Percentiles rank a stretch among this genome's conserved stretches.
Conservation (phyloP, 352 stramenopile genomes). For the Aphanomyces astaci region DNA sequence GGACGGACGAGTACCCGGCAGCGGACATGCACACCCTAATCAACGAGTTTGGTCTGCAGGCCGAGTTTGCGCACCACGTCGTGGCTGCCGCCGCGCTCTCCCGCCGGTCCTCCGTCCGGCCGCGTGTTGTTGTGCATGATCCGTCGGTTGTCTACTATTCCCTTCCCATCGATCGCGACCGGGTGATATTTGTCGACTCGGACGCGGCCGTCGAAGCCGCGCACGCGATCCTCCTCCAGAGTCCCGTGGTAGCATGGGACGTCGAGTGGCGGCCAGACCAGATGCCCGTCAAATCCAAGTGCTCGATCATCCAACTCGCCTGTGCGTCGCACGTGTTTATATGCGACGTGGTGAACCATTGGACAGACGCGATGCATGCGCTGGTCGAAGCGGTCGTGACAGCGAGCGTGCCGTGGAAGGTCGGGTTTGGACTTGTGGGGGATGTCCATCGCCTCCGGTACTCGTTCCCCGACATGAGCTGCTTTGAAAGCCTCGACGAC, state of each 20-base stretch:
- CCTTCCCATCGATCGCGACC: slow-evolving; percentile 35
- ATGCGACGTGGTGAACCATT: slow-evolving; percentile 48
- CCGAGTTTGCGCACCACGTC: slow-evolving; percentile 59
- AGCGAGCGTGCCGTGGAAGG: slow-evolving; percentile 41
- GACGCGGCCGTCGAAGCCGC: slow-evolving; percentile 43
- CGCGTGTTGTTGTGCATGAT: too few species aligned
- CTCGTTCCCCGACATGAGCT: slow-evolving; percentile 57
- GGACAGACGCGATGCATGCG: slow-evolving; percentile 54
- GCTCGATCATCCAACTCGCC: slow-evolving; percentile 57
- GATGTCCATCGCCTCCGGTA: slow-evolving; percentile 60
- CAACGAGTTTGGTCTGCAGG: slow-evolving; percentile 50
- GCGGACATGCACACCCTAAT: slow-evolving; percentile 23
- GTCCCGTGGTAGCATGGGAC: slow-evolving; percentile 49
- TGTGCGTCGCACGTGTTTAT: slow-evolving; percentile 60
- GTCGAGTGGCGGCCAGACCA: slow-evolving; percentile 59
- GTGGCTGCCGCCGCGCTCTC: slow-evolving; percentile 25
- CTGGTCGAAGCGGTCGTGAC: slow-evolving; percentile 56
- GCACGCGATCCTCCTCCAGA: slow-evolving; percentile 40
- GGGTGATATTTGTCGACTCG: slow-evolving; percentile 51
- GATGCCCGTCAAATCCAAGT: slow-evolving; percentile 41
- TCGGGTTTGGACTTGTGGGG: slow-evolving; percentile 55
- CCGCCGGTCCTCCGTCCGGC: neutral
- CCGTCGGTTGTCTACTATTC: slow-evolving; percentile 35
- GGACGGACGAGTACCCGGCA: slow-evolving; percentile 26
- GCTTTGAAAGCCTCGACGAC: slow-evolving; percentile 36